These are phyloP conservation scores for Smallanthus sonchifolius DNA, from an alignment of 129 eudicot genomes.

Conservation along the genomic window DNA sequence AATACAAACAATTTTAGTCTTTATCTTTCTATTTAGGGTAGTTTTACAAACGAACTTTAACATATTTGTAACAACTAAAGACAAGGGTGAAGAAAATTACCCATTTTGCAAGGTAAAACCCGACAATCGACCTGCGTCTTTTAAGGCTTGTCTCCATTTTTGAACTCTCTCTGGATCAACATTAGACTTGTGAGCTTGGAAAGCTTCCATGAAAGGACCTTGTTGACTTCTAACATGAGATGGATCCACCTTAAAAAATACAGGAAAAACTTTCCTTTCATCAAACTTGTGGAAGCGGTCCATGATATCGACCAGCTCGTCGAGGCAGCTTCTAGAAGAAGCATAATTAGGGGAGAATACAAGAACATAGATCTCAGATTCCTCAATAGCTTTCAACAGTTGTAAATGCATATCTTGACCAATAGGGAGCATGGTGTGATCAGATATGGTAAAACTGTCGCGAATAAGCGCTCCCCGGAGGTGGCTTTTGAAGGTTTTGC, in stretches of 20 bases:
- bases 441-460: slow-evolving; percentile 7
- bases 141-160: slow-evolving; percentile 15
- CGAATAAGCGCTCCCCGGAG: not conserved
- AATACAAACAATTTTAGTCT: no score
- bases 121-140: slow-evolving; percentile 8
- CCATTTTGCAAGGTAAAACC: slow-evolving; percentile 5
- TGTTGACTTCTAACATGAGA: slow-evolving; percentile 8
- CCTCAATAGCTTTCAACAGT: slow-evolving; percentile 1
- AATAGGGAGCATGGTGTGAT: slow-evolving; percentile 1
- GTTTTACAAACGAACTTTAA: not conserved
- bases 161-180: not conserved
- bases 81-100: not conserved
- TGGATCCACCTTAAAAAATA: slow-evolving; percentile 16
- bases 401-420: not conserved
- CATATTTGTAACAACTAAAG: not conserved
- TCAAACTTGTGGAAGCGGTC: not conserved
- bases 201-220: slow-evolving; percentile 14
- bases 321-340: slow-evolving; percentile 8
- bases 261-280: slow-evolving; percentile 12
- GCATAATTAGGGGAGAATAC: slow-evolving; percentile 17
- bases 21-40: not conserved
- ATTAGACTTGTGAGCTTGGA: not conserved
- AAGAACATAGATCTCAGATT: slow-evolving; percentile 16
- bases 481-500: slow-evolving; percentile 17
- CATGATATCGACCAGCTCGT: slow-evolving; percentile 10